Base-by-base conservation (phyloP, 2,329 filamentous ascomycete genomes). In the Hypoxylon sp. region DNA sequence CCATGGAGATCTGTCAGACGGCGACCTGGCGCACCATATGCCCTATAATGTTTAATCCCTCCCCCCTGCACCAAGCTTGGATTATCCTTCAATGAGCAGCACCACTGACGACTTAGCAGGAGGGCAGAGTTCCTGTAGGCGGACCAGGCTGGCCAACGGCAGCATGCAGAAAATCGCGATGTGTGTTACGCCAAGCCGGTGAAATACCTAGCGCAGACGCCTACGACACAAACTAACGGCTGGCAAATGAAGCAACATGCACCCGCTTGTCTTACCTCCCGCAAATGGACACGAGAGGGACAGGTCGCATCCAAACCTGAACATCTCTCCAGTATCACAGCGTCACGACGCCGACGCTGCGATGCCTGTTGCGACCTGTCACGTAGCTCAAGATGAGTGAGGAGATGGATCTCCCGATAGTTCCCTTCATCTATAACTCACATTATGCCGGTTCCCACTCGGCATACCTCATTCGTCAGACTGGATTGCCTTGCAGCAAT, bases 381-480 rank as follows among this genome's bases (percentile, higher is more conserved):
- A 73, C 64, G 69, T 73, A 67, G 69, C 62, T 70, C 71, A 70
- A 73, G 69, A 70, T 68, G 71, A 25, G 68, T 51, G 64, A 72
- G 68, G 65, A 69, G 65, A 71, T 68, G 62, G 65, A 69, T 70
- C 68, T 69, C 68, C 70, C 68, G 68, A 72, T 64, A 70, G 58
- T 61, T 68, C 63, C 62, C 64, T 59, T 63, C 70, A 70, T 71
- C 68, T 71, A 68, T 56, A 61, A 64, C 61, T 61, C 62, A 30
- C 68, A 64, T 66, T 63, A 72, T 69, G 65, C 65, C 54, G 62
- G 65, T 68, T 68, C 62, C 68, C 68, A 65, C 46, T 55, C 71
- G 64, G 66, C 64, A 70, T 73, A 31, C 66, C 71, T 71, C 53
- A 69, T 73, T 71, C 66, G 69, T 68, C 61, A 46, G 31, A 46